These are phyloP conservation scores for Fonsecaea pugnacius DNA, from an alignment of 2,329 filamentous ascomycete species.

Conservation along the genomic window DNA sequence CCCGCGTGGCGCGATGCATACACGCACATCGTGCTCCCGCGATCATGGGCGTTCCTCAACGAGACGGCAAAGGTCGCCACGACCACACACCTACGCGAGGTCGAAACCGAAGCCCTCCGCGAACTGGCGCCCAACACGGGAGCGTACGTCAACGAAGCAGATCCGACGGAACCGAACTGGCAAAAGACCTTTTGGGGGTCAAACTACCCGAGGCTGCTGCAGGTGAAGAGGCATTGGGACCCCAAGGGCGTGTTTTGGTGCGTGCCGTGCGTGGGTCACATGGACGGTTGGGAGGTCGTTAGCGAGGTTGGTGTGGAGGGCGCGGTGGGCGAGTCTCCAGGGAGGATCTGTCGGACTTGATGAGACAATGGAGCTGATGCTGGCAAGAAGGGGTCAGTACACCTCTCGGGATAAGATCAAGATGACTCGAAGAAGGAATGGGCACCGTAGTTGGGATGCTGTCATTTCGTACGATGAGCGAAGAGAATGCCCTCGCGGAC, in stretches of 20 bases:
- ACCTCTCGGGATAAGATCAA: neutral
- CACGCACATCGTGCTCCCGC: constrained; percentile 35
- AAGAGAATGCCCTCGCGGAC: neutral
- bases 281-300: constrained; percentile 34
- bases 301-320: constrained; percentile 27
- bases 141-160: constrained; percentile 43
- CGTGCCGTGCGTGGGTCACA: constrained; percentile 40
- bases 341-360: constrained; percentile 25
- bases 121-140: constrained; percentile 38
- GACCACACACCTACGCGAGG: constrained; percentile 26
- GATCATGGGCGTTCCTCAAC: constrained; percentile 30
- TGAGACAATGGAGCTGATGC: neutral
- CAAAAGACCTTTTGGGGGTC: constrained; percentile 48
- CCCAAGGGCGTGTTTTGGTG: constrained; percentile 39
- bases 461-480: neutral
- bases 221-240: constrained; percentile 43
- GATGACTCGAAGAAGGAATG: neutral
- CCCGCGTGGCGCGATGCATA: constrained; percentile 45
- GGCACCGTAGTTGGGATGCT: neutral
- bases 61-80: constrained; percentile 23
- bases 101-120: constrained; percentile 37
- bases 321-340: constrained; percentile 26
- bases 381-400: neutral
- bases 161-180: constrained; percentile 47
- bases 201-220: constrained; percentile 40